phyloP scores from a whole-genome alignment of 1,284 basidiomycete species.

The Paramarasmius palmivorus region DNA sequence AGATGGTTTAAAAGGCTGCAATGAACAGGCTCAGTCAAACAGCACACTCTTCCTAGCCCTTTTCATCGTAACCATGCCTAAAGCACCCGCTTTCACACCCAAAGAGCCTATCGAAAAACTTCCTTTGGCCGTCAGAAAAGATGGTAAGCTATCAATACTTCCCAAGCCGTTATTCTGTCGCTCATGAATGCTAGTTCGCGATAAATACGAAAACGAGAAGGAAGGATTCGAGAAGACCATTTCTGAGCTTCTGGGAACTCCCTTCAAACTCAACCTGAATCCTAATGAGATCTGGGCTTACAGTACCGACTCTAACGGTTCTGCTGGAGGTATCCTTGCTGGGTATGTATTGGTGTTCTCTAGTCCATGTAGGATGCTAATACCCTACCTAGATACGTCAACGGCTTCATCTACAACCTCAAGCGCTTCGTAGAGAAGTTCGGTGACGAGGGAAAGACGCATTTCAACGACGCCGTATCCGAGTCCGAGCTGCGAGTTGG shows the following conservation, averaged over 20 bases:
- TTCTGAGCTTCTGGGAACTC: slow-evolving; percentile 5
- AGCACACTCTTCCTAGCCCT: not conserved
- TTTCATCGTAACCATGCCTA: slow-evolving; percentile 14
- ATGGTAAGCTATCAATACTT: slow-evolving; percentile 13
- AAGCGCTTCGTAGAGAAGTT: slow-evolving; percentile 15
- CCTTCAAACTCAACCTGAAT: slow-evolving; percentile 14
- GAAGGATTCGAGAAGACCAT: slow-evolving; percentile 16
- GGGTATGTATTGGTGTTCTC: slow-evolving; percentile 3
- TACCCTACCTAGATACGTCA: slow-evolving; percentile 8
- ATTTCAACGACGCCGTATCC: slow-evolving; percentile 36
- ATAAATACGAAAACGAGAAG: slow-evolving; percentile 15
- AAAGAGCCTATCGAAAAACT: slow-evolving; percentile 20
- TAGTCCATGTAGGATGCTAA: not conserved
- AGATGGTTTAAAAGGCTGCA: not conserved
- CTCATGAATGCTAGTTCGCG: slow-evolving; percentile 11
- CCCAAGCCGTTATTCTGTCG: not conserved
- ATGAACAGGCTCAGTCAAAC: not conserved
- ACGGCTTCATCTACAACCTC: slow-evolving; percentile 14
- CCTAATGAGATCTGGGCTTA: slow-evolving; percentile 16
- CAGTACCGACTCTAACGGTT: not conserved
- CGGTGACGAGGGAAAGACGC: slow-evolving; percentile 31
- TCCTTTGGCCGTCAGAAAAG: slow-evolving; percentile 22
- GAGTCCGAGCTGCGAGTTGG: slow-evolving; percentile 29
- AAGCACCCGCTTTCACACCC: slow-evolving; percentile 16
- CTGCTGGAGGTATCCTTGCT: slow-evolving; percentile 5